Evolutionary conservation across 148 eudicot genomes (phyloP).

Genomic region (Mesembryanthemum crystallinum): DNA sequence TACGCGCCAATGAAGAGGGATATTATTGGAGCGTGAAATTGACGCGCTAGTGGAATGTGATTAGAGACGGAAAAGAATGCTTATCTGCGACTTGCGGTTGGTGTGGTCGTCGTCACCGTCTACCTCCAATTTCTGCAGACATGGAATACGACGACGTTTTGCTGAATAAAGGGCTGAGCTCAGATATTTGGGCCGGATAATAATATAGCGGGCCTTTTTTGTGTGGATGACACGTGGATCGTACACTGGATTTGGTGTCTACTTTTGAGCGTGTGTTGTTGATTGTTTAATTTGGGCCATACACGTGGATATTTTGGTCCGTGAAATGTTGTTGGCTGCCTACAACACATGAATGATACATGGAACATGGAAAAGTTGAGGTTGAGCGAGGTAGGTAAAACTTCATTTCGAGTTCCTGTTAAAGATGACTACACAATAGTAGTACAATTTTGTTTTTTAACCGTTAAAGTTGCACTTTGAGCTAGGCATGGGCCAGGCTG

Average conservation of each 20-base stretch:
- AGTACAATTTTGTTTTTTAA: too few species aligned
- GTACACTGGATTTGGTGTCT: neutral
- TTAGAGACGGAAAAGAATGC: neutral
- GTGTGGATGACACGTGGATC: neutral
- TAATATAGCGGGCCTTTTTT: slow-evolving; percentile 3
- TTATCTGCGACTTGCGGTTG: slow-evolving; percentile 37
- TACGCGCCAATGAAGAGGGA: neutral
- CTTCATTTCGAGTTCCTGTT: too few species aligned
- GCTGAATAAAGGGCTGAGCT: neutral
- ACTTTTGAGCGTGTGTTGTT: neutral
- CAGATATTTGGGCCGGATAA: slow-evolving; percentile 5
- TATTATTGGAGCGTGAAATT: neutral
- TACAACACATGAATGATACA: too few species aligned
- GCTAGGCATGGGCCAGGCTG: too few species aligned
- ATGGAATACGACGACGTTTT: slow-evolving; percentile 21
- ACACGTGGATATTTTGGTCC: neutral
- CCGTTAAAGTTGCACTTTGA: too few species aligned
- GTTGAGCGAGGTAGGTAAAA: too few species aligned
- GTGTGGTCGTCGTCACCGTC: slow-evolving; percentile 23
- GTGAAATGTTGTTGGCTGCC: neutral
- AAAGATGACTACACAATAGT: too few species aligned
- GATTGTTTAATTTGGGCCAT: neutral
- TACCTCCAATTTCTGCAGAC: neutral
- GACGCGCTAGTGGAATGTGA: neutral
- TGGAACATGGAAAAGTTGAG: too few species aligned